Percentiles rank a stretch among this genome's conserved stretches.
Conservation (phyloP, 1,284 basidiomycete species). For the Limonomyces culmigenus region DNA sequence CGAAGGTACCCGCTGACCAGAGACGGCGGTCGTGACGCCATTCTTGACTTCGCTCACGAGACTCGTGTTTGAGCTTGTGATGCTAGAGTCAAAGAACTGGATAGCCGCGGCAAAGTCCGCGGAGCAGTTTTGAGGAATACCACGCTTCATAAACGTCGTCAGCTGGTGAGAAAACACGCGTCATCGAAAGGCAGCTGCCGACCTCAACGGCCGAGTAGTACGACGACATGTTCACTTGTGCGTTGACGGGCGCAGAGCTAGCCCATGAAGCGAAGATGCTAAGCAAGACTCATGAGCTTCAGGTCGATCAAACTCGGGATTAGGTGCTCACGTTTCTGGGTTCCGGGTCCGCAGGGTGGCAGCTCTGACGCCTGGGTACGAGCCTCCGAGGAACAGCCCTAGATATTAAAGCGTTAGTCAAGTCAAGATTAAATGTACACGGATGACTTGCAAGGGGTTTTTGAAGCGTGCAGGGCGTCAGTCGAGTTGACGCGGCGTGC, state of each 20-base stretch:
- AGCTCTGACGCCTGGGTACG: slow-evolving; percentile 12
- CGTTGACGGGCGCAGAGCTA: slow-evolving; percentile 30
- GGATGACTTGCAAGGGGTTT: slow-evolving; percentile 17
- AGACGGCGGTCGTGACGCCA: slow-evolving; percentile 21
- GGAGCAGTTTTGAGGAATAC: slow-evolving; percentile 32
- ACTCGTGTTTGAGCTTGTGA: slow-evolving; percentile 17
- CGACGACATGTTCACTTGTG: slow-evolving; percentile 30
- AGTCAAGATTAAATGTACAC: slow-evolving; percentile 3
- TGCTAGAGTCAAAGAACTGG: slow-evolving; percentile 22
- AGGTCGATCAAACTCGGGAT: no score
- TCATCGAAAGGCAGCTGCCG: no score
- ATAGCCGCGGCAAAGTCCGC: slow-evolving; percentile 34
- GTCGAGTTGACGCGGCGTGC: slow-evolving; percentile 22
- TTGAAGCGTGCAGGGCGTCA: slow-evolving; percentile 29
- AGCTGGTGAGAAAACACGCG: no score
- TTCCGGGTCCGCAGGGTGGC: slow-evolving; percentile 26
- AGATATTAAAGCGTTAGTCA: not conserved
- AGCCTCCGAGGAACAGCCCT: not conserved
- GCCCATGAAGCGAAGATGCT: slow-evolving; percentile 33
- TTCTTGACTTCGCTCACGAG: slow-evolving; percentile 22
- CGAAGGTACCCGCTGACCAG: no score
- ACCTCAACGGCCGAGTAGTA: slow-evolving; percentile 34
- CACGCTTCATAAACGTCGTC: no score
- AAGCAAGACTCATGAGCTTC: no score
- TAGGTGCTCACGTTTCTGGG: slow-evolving; percentile 21